Evolutionary conservation across 306 rosid species (phyloP), one percentile per base, ranked within the genome.

Genomic region (Acacia confusa): DNA sequence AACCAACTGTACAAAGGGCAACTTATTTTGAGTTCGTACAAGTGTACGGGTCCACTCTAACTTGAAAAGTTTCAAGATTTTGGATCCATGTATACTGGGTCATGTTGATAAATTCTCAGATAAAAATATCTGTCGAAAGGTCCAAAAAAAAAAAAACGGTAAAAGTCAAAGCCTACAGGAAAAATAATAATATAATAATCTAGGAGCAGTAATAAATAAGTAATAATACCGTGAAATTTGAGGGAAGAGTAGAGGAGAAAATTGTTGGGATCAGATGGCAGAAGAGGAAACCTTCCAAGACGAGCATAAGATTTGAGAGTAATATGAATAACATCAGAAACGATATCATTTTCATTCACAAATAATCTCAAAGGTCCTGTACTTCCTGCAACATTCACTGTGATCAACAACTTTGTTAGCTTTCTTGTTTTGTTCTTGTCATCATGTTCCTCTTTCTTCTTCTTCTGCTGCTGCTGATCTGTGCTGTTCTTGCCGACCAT

Each of bases 321-420:
- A 12, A 88, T 93, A 44, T 84, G 88, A 58, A 89, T 93, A 14
- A 93, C 90, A 6, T 81, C 81, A 24, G 85, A 89, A 20, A 93
- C 89, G 17, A 83, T 76, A 66, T 85, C 90, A 16, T 83, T 60
- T 69, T 91, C 92, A 7, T 74, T 83, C 36, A 91, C 97, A 10
- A 93, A 86, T 61, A 93, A 88, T 2, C 88, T 87, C 85, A 91
- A 84, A 76, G 97, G 92, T 1, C 95, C 97, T 19, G 95, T 87
- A 32, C 97, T 87, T 22, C 97, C 95, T 2, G 85, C 41, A 53
- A 93, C 89, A 14, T 78, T 89, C 73, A 93, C 80, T 57, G 91
- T 91, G 60, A 93, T 83, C 90, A 93, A 53, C 52, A 93, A 71
- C 89, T 87, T 84, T 13, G 88, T 76, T 50, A 3, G 28, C 32